These are phyloP conservation scores for sweet orange (Citrus sinensis) DNA, from an alignment of 345 rosid species.

Conservation along the genomic window DNA sequence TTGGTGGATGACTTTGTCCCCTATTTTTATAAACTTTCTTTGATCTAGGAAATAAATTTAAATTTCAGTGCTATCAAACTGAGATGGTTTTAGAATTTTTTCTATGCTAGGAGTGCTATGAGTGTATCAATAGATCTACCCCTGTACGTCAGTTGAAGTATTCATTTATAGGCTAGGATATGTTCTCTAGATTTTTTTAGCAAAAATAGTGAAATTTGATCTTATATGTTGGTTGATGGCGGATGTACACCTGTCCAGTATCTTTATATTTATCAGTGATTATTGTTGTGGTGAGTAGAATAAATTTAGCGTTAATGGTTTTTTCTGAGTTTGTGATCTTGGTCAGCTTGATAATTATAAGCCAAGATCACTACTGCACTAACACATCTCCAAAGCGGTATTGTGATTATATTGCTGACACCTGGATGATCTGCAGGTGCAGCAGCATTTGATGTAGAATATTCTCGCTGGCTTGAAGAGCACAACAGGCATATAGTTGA, in stretches of 20 bases:
- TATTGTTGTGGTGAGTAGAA: neutral
- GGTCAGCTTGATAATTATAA: neutral
- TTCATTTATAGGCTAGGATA: neutral
- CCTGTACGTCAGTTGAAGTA: neutral
- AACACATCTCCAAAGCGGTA: neutral
- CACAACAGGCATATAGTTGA: conserved; percentile 66
- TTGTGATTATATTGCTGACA: neutral
- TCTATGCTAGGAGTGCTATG: neutral
- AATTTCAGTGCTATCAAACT: neutral
- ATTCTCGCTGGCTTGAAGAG: conserved; percentile 90
- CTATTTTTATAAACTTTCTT: neutral
- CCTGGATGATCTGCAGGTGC: conserved; percentile 52
- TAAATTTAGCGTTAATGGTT: neutral
- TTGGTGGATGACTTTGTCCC: neutral
- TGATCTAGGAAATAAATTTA: neutral
- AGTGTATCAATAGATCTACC: no score
- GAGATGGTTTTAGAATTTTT: neutral
- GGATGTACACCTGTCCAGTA: neutral
- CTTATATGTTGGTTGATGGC: neutral
- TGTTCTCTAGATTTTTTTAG: neutral
- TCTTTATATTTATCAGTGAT: neutral
- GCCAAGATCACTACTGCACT: neutral
- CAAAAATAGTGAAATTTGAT: neutral
- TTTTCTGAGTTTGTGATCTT: neutral
- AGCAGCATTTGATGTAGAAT: conserved; percentile 81